Percentiles rank a stretch among this genome's conserved stretches.
Conservation (phyloP, 352 stramenopile genomes). For the Albugo laibachii region DNA sequence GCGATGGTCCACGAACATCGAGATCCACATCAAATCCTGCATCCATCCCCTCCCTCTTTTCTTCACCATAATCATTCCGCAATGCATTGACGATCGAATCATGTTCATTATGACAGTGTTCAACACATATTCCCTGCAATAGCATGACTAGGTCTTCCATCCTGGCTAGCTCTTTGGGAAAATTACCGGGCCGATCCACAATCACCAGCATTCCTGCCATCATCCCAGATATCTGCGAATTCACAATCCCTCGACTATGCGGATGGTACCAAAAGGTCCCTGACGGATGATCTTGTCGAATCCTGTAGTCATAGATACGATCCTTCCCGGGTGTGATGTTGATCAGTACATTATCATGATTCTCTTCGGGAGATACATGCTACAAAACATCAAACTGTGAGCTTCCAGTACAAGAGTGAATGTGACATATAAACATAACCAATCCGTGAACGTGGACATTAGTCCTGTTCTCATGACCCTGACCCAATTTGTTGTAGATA, state of each 20-base stretch:
- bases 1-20: constrained; percentile 19
- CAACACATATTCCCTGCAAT: constrained; percentile 41
- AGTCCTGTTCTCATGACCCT: constrained; percentile 30
- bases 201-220: constrained; percentile 52
- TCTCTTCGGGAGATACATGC: constrained; percentile 30
- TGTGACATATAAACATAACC: constrained; percentile 2
- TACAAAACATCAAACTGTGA: constrained; percentile 1
- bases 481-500: constrained; percentile 29
- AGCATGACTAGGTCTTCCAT: constrained; percentile 53
- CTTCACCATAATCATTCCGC: constrained; percentile 22
- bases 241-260: constrained; percentile 48
- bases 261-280: constrained; percentile 73
- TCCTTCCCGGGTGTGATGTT: constrained; percentile 24
- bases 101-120: constrained; percentile 39
- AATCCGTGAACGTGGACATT: constrained; percentile 58
- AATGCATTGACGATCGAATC: constrained; percentile 38
- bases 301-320: constrained; percentile 39
- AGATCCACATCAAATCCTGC: constrained; percentile 19
- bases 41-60: constrained; percentile 6
- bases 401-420: neutral
- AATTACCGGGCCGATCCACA: constrained; percentile 29
- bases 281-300: constrained; percentile 36
- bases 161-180: constrained; percentile 20
- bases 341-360: constrained; percentile 37
- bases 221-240: constrained; percentile 51